Conservation (phyloP, 768 basidiomycete species). For the Tylopilus subfusipes region DNA sequence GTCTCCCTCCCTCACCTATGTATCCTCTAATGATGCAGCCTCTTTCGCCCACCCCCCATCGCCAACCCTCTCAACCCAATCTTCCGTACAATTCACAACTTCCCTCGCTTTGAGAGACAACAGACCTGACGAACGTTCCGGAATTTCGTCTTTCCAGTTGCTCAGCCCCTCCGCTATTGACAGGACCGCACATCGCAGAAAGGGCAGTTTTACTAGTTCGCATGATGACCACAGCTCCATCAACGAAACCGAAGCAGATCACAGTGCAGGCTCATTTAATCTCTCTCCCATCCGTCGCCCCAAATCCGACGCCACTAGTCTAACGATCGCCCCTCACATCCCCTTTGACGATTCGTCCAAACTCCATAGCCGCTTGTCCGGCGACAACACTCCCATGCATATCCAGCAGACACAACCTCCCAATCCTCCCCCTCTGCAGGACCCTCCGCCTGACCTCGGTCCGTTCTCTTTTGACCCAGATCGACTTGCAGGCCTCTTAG, state of each 20-base stretch:
- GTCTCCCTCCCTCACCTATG: constrained; percentile 29
- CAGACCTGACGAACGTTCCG: constrained; percentile 55
- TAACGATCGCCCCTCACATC: constrained; percentile 35
- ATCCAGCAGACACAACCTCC: constrained; percentile 18
- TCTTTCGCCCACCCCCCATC: constrained; percentile 56
- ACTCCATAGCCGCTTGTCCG: constrained; percentile 4
- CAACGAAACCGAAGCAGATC: constrained; percentile 52
- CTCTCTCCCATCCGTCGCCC: constrained; percentile 33
- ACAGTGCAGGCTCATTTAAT: constrained; percentile 27
- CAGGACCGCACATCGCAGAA: constrained; percentile 44
- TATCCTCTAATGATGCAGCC: constrained; percentile 43
- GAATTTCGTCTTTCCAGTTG: constrained; percentile 49
- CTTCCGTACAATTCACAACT: constrained; percentile 56
- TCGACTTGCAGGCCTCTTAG: constrained; percentile 79
- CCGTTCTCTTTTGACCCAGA: constrained; percentile 76
- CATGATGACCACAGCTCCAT: constrained; percentile 33
- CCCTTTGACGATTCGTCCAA: constrained; percentile 38
- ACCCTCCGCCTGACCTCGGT: constrained; percentile 49
- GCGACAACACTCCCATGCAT: constrained; percentile 18
- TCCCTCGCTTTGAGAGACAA: constrained; percentile 64
- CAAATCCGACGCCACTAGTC: constrained; percentile 33
- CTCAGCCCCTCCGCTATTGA: constrained; percentile 41
- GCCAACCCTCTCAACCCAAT: constrained; percentile 67
- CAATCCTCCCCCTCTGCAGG: constrained; percentile 29
- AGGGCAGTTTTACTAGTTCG: constrained; percentile 49